These are phyloP conservation scores for Aurantiochytrium sp. DNA, from an alignment of 108 stramenopile genomes.

Conservation along the genomic window DNA sequence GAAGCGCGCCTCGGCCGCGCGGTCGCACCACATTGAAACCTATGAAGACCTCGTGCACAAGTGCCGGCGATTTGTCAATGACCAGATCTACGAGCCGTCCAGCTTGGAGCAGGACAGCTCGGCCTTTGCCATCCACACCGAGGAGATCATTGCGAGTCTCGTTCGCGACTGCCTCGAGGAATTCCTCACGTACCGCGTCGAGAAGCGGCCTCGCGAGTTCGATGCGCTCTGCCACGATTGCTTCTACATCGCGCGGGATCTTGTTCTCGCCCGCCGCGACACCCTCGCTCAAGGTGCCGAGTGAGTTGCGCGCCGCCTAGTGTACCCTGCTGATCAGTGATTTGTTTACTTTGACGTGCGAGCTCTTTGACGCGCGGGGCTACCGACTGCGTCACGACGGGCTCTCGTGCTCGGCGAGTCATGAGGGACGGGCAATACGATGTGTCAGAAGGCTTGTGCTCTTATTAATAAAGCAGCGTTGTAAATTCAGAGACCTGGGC, in stretches of 20 bases:
- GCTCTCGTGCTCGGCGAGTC: too few relatives aligned
- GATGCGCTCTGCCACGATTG: constrained; percentile 18
- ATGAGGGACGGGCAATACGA: too few relatives aligned
- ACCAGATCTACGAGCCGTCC: not conserved
- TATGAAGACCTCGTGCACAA: not conserved
- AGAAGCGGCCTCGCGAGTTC: not conserved
- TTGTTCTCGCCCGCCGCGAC: not conserved
- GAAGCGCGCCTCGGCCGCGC: not conserved
- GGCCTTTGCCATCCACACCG: not conserved
- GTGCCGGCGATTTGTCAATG: not conserved
- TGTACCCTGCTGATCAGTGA: too few relatives aligned
- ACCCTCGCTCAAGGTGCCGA: too few relatives aligned
- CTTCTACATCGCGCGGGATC: not conserved
- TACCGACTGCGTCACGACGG: too few relatives aligned
- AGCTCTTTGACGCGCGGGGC: too few relatives aligned
- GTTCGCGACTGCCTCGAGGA: constrained; percentile 2
- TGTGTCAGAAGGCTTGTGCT: too few relatives aligned
- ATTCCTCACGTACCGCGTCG: not conserved
- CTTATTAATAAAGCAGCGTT: too few relatives aligned
- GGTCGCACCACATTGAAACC: not conserved
- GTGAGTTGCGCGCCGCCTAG: too few relatives aligned
- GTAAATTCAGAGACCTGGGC: too few relatives aligned
- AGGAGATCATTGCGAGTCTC: constrained; percentile 16
- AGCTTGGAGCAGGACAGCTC: not conserved
- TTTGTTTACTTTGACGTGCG: too few relatives aligned